Base-by-base conservation (phyloP, 768 basidiomycete genomes). In the Tephrocybe sp. region DNA sequence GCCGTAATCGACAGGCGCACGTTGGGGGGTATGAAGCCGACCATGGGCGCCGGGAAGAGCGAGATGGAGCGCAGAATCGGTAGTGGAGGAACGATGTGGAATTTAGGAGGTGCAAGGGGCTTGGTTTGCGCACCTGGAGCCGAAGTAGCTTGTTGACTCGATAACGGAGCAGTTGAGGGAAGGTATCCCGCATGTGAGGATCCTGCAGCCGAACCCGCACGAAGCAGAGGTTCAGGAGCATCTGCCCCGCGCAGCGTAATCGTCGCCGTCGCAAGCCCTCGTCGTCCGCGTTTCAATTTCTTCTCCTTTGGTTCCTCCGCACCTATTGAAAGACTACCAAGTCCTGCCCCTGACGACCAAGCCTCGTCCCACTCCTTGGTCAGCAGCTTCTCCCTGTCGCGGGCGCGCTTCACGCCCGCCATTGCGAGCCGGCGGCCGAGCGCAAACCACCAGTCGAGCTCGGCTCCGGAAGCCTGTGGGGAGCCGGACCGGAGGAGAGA, bases 321-420 rank as follows among this genome's bases (percentile, higher is more conserved):
- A 19, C n/a, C n/a, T n/a, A n/a, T n/a, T n/a, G n/a, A n/a, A n/a
- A n/a, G n/a, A 45, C 57, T 7, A 17, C 56, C 56, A 45, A 60
- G 62, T 48, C 16, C 16, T 33, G 20, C 44, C 32, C 8, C 1
- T 1, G 23, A 6, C 3, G 26, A 30, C 20, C 19, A 26, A 16
- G 20, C 38, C 10, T 39, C 51, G 53, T 81, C 80, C 11, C 79
- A 53, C 79, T 79, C 80, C 17, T 61, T 62, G 56, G 69, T 82
- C 48, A 88, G 61, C 51, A 69, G 72, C 64, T 80, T 82, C 68
- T 94, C 92, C 36, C 82, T 71, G 53, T 85, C 85, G 57, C 76
- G 81, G 1, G 85, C 81, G 35, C 80, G 73, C 46, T 72, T 75
- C 36, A 85, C 72, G 0, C 87, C 85, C 1, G 76, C 76, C 8